Evolutionary conservation across 345 rosid genomes (phyloP), one percentile per base, ranked within the genome.

Genomic region (Theobroma cacao): DNA sequence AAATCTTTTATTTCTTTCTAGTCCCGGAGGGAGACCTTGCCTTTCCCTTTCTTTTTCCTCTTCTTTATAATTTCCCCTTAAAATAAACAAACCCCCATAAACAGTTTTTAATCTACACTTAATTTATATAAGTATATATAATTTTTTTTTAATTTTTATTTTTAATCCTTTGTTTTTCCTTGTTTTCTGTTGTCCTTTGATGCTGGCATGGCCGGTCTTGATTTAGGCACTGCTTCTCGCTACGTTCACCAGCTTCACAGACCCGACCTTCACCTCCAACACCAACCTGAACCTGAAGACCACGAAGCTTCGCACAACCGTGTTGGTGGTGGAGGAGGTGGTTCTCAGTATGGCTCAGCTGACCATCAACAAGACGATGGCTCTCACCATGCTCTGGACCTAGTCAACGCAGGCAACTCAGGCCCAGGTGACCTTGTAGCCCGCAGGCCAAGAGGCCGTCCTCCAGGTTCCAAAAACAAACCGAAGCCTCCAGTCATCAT

Each of bases 401-500:
- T 89, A 0, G 91, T 81, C 71, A 65, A 41, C n/a, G 81, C 53
- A 2, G 77, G 69, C 9, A 86, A 86, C 85, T 79, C 84, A 4
- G 85, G 90, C 2, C 41, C 63, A 0, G 86, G 87, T 0, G 92
- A 89, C 67, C 50, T 87, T 72, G 85, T 84, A 4, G 90, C 81
- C 9, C 88, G 99, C 18, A 81, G 99, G 62, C 94, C 98, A 24
- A 87, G 98, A 28, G 99, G 99, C 1, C 90, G 99, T 3, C 99
- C 99, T 0, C 88, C 97, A 0, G 98, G 99, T 18, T 95, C 99
- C 10, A 95, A 93, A 81, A 95, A 95, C 90, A 95, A 92, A 78
- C 87, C 94, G 0, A 95, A 91, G 74, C 98, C 98, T 7, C 96
- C 99, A 0, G 93, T 95, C 36, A 93, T 95, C 30, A 92, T 95